Percentiles rank a stretch among this genome's conserved stretches.
phyloP scores from a whole-genome alignment of 164 flowering plant genomes.

The Brasenia schreberi region DNA sequence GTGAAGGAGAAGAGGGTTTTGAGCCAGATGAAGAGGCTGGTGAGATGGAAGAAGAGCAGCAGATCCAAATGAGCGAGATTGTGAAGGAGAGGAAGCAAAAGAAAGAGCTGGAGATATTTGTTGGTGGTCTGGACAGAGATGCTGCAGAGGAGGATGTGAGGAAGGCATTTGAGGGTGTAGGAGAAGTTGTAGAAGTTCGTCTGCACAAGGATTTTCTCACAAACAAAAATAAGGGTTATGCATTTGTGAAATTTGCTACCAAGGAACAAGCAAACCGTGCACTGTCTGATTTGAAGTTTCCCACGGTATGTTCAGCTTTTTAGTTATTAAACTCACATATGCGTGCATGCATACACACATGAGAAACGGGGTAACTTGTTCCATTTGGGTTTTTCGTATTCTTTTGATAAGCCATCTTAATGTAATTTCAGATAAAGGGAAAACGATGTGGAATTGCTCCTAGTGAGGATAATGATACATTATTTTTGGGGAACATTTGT shows the following conservation, averaged over 20 bases:
- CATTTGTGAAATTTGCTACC: conserved; percentile 57
- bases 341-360: too few species aligned
- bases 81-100: conserved; percentile 43
- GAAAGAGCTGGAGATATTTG: conserved; percentile 63
- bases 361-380: too few species aligned
- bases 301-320: conserved; percentile 30
- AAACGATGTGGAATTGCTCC: conserved; percentile 64
- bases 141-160: conserved; percentile 58
- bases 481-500: conserved; percentile 74
- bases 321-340: background rate
- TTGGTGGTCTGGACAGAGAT: conserved; percentile 64
- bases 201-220: conserved; percentile 35
- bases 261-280: conserved; percentile 60
- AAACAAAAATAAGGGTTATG: conserved; percentile 68
- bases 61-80: conserved; percentile 29
- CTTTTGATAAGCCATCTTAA: background rate
- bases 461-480: conserved; percentile 61
- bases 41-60: conserved; percentile 33
- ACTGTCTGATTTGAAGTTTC: conserved; percentile 53
- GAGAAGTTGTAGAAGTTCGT: conserved; percentile 63
- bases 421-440: conserved; percentile 43
- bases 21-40: conserved; percentile 24
- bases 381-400: background rate
- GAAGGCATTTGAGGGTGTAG: conserved; percentile 49
- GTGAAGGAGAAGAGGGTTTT: conserved; percentile 36